Conservation (phyloP, 176 grass and related monocot genomes). For the Ananas comosus region DNA sequence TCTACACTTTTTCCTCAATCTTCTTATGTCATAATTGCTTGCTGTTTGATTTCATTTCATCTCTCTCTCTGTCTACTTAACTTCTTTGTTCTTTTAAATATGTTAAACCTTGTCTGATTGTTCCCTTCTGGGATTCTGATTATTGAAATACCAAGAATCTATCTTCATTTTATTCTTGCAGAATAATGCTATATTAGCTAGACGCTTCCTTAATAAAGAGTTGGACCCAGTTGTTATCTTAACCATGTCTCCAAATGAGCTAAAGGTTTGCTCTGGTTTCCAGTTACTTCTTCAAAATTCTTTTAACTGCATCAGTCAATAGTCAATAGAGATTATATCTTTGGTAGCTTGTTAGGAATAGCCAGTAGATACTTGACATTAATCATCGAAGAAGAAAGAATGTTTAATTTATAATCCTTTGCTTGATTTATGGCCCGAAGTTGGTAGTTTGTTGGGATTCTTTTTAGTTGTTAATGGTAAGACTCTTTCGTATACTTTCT, state of each 20-base stretch:
- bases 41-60: not conserved
- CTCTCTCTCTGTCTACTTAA: not conserved
- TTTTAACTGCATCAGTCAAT: no score
- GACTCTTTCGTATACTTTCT: no score
- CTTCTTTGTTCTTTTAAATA: not conserved
- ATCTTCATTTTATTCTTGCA: constrained; percentile 35
- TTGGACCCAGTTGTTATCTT: constrained; percentile 69
- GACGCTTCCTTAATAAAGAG: constrained; percentile 71
- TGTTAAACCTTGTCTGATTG: not conserved
- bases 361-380: no score
- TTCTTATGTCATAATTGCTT: no score
- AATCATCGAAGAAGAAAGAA: no score
- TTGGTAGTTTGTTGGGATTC: no score
- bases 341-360: no score
- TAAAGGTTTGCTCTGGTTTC: constrained; percentile 51
- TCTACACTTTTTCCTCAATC: no score
- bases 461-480: no score
- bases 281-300: not conserved
- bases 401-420: no score
- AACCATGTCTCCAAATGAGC: constrained; percentile 81
- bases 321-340: no score
- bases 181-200: constrained; percentile 53
- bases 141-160: not conserved
- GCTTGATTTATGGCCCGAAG: no score
- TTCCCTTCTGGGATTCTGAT: not conserved